phyloP scores from a whole-genome alignment of 768 basidiomycete species.

The Tulasnella sp. region DNA sequence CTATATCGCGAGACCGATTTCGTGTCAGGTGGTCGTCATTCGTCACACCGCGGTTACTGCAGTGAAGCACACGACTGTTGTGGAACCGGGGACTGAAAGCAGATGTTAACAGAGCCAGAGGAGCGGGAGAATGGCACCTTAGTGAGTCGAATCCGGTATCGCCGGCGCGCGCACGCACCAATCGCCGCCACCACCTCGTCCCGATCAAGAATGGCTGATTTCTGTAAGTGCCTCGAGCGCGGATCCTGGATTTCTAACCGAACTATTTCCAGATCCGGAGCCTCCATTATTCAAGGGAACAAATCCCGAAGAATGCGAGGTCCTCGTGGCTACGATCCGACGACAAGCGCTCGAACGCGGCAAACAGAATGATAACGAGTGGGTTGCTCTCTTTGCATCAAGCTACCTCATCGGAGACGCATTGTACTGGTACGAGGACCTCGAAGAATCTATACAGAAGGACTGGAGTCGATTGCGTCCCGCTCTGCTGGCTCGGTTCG shows the following conservation, averaged over 20 bases:
- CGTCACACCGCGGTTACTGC: no score
- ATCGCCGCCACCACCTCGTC: no score
- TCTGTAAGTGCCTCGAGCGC: no score
- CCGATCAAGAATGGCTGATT: no score
- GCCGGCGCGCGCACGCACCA: no score
- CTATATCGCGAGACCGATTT: no score
- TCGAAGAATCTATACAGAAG: neutral
- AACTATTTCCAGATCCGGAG: neutral
- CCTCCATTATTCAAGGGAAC: neutral
- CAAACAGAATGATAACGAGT: neutral
- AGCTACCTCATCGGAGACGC: neutral
- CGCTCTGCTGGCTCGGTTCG: neutral
- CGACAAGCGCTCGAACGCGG: neutral
- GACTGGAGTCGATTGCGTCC: neutral
- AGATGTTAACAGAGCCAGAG: no score
- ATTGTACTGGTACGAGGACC: constrained; percentile 9
- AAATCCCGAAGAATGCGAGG: neutral
- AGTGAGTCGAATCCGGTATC: no score
- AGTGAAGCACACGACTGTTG: no score
- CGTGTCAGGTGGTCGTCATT: no score
- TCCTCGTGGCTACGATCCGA: neutral
- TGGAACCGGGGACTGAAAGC: no score
- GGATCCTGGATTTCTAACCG: neutral
- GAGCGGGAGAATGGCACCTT: no score
- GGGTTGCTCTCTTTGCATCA: neutral